Base-by-base conservation (phyloP, 1,284 basidiomycete genomes). In the Blastosporella zonata region DNA sequence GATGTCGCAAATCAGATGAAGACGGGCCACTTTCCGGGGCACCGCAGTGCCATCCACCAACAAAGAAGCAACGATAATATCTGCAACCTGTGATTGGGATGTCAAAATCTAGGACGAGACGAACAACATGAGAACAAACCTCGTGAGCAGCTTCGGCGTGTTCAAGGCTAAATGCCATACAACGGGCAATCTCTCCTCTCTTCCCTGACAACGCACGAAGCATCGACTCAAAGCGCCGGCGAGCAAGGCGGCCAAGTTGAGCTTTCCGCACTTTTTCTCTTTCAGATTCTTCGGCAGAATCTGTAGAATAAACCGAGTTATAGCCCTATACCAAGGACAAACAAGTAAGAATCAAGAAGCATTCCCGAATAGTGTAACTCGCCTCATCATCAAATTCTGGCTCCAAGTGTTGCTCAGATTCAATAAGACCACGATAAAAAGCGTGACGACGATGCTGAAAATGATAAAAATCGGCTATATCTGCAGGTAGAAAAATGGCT, bases 1-100 rank as follows among this genome's bases (percentile, higher is more conserved):
- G 54, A 99, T 97, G 63, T 99, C 97, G 60, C 94, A 97, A 46
- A 99, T 90, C 39, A 97, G 80, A 69, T 97, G 87, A 21, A 99
- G 80, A 6, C 97, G 84, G 5, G 97, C 93, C 41, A 99, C 81
- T 66, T 99, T 99, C 55, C 95, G 84, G 29, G 97, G 95, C 9
- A 99, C 88, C 0, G 97, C 87, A 0, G 97, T 99, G 13, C 80
- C 74, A 50, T 93, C 90, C 10, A 96, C 83, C 22, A 89, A 74
- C 3, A 97, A 71, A 2, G 93, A 93, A 29, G 85, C 74, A 40
- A 92, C 82, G 55, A 97, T 88, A 52, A 95, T 82, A 55, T 96
- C 91, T 6, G 84, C 82, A 21, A 97, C 81, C 92, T 95, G 46
- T 54, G 48, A 36, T 21, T 38, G 20, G 18, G 7, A 33, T 4